These are phyloP conservation scores for Aspergillus uvarum DNA, from an alignment of 2,329 filamentous ascomycete species.

Conservation along the genomic window DNA sequence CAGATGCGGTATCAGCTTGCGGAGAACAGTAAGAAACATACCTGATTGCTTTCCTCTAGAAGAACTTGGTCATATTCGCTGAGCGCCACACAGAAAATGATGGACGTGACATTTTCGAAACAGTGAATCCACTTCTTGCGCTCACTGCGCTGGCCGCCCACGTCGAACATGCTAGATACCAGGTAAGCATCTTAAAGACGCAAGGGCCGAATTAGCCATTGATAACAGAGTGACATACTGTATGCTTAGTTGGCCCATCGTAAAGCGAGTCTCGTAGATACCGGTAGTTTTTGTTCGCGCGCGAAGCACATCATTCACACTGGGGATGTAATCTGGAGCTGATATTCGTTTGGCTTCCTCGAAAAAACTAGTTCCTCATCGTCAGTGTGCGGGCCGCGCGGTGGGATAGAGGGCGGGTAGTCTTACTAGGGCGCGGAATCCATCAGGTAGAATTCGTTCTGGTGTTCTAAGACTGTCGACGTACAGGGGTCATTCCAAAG, in stretches of 20 bases:
- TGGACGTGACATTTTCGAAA: conserved; percentile 98
- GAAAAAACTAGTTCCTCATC: conserved; percentile 71
- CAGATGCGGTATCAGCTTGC: conserved; percentile 11
- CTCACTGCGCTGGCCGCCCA: conserved; percentile 94
- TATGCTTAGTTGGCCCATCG: conserved; percentile 98
- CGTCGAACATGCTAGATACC: conserved; percentile 87
- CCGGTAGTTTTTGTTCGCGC: conserved; percentile 97
- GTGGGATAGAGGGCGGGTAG: conserved; percentile 9
- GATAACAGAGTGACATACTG: conserved; percentile 67
- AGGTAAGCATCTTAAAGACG: conserved; percentile 25
- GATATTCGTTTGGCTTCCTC: conserved; percentile 87
- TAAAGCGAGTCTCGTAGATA: conserved; percentile 98
- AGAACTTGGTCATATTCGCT: conserved; percentile 98
- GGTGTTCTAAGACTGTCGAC: conserved; percentile 80
- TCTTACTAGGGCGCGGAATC: conserved; percentile 96
- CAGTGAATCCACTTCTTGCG: conserved; percentile 99
- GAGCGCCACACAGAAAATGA: conserved; percentile 97
- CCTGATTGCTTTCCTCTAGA: conserved; percentile 94
- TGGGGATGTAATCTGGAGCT: conserved; percentile 79
- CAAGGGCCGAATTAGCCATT: background rate
- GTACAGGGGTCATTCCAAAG: conserved; percentile 89
- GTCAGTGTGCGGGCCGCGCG: conserved; percentile 25
- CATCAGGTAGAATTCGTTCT: conserved; percentile 99
- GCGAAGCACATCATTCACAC: conserved; percentile 90
- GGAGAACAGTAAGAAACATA: conserved; percentile 46